Evolutionary conservation across 257 asterid genomes (phyloP), one percentile per base, ranked within the genome.

Genomic region (Solanum raphanifolium): DNA sequence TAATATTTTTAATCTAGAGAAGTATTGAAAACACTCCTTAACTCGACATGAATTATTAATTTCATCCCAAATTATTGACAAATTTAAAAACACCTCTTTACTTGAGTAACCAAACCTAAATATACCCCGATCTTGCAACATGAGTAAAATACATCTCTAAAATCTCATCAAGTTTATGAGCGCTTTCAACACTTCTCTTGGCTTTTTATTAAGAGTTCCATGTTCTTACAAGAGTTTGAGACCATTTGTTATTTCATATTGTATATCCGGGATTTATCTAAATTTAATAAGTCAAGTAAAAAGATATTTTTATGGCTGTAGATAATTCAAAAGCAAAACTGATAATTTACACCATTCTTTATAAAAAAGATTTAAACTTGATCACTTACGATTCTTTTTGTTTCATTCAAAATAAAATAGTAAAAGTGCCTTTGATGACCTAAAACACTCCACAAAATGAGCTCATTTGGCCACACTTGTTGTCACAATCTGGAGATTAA

Each of bases 181-280:
- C 2, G 10, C 9, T 55, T 55, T 55, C 10, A 18, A 55, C 25
- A 55, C 25, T 7, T 55, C 5, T 55, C 2, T 55, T 20, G 5
- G 9, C 0, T 55, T 48, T 55, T 55, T 55, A 55, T 20, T 20
- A 55, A 6, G 4, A 55, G n/a, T 55, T 52, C 1, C 1, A 52
- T 6, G 10, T 5, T 6, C 0, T 7, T 55, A 18, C n/a, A 18
- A 0, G 1, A 18, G 0, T 55, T 55, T 55, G 4, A 20, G 1
- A 55, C 1, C 2, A 55, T 20, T 55, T 55, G 10, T 25, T 1
- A 18, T 20, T 18, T 55, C 5, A 55, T 55, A 3, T 20, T 7
- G 1, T 8, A 55, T 55, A 55, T 55, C 5, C 4, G 2, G 9
- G 11, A 55, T 55, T 55, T 20, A 7, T 55, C 65, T 5, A 55